A percentile compares a stretch with the other conserved stretches of the same genome.
These are phyloP conservation scores for Aspergillus ostianus DNA, from an alignment of 495 filamentous ascomycete species.

Conservation along the genomic window DNA sequence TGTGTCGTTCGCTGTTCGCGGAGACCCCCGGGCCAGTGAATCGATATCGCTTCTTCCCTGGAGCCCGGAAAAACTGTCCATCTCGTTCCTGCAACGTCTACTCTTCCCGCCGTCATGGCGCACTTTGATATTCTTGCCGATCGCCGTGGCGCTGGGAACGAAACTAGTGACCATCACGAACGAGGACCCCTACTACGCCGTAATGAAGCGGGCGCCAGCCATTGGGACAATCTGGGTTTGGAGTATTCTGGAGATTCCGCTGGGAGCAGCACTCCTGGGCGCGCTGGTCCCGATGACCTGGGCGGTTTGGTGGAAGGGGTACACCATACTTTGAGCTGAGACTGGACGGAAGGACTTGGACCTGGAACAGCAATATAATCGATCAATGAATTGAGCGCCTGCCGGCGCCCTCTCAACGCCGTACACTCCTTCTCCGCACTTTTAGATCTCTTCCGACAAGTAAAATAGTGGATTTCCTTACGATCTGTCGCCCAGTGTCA, in stretches of 20 bases:
- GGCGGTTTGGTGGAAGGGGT: conserved; percentile 68
- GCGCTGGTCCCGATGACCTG: conserved; percentile 57
- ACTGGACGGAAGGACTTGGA: background rate
- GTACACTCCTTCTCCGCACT: too few species aligned
- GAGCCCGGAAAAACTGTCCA: conserved; percentile 28
- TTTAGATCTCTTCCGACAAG: too few species aligned
- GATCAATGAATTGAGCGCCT: too few species aligned
- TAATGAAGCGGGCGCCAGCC: conserved; percentile 89
- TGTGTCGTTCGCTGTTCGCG: conserved; percentile 25
- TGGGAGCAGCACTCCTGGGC: conserved; percentile 59
- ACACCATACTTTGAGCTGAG: conserved; percentile 45
- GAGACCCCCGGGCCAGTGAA: conserved; percentile 3
- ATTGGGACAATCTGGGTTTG: conserved; percentile 93
- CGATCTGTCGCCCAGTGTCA: too few species aligned
- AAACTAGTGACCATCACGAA: conserved; percentile 83
- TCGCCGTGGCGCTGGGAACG: conserved; percentile 66
- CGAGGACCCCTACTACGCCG: conserved; percentile 70
- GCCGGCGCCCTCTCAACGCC: too few species aligned
- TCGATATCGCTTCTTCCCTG: conserved; percentile 30
- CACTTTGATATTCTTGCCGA: conserved; percentile 40
- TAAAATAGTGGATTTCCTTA: too few species aligned
- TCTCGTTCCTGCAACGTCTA: conserved; percentile 33
- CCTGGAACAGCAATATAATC: too few species aligned
- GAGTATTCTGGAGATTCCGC: conserved; percentile 83
- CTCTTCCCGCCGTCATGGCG: conserved; percentile 34